A percentile compares a stretch with the other conserved stretches of the same genome.
phyloP scores from a whole-genome alignment of 2,329 filamentous ascomycete genomes.

The Verticillium isaacii region DNA sequence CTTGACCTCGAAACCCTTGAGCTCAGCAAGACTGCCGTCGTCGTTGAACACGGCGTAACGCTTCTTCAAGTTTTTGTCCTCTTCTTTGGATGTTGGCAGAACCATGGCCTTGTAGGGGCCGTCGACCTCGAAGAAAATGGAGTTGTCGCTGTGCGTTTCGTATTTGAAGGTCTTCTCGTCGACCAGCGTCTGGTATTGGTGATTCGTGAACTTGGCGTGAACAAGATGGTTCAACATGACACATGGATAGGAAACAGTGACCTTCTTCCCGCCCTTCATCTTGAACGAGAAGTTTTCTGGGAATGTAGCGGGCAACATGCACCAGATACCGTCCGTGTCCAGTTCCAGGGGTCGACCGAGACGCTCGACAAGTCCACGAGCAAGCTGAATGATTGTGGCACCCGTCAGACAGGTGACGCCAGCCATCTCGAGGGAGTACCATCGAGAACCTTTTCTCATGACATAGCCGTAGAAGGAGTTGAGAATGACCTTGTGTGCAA shows the following conservation, averaged over 20 bases:
- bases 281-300: conserved; percentile 96
- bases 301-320: conserved; percentile 93
- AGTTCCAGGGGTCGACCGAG: conserved; percentile 90
- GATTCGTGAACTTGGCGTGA: conserved; percentile 90
- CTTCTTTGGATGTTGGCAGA: conserved; percentile 93
- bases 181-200: conserved; percentile 89
- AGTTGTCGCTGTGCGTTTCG: conserved; percentile 96
- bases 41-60: conserved; percentile 99
- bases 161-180: conserved; percentile 81
- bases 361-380: conserved; percentile 85
- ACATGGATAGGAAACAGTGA: conserved; percentile 95
- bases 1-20: conserved; percentile 98
- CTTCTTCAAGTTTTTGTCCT: conserved; percentile 99
- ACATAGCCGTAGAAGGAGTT: conserved; percentile 99
- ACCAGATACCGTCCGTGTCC: conserved; percentile 99
- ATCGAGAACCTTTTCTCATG: conserved; percentile 97
- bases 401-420: conserved; percentile 96
- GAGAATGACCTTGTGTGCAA: conserved; percentile 97
- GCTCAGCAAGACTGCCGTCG: conserved; percentile 87
- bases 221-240: conserved; percentile 99
- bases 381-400: conserved; percentile 95
- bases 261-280: conserved; percentile 91
- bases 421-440: conserved; percentile 99
- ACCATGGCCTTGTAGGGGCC: conserved; percentile 98
- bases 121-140: conserved; percentile 99